Base-by-base conservation (phyloP, 345 rosid genomes). In the Salix exigua region DNA sequence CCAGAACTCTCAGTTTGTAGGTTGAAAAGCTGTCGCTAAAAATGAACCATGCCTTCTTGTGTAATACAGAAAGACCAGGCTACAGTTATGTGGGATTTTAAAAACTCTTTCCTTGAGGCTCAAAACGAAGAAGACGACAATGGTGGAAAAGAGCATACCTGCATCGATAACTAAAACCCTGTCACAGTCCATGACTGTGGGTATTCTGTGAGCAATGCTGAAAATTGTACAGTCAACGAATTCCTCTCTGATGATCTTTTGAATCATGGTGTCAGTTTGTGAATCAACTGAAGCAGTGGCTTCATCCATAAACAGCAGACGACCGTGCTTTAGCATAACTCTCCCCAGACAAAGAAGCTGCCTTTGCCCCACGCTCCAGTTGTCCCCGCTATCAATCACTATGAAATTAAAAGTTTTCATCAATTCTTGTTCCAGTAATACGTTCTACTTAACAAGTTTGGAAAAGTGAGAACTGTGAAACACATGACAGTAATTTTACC, bases 331-430 rank as follows among this genome's bases (percentile, higher is more conserved):
- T 66, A 95, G 85, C 97, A 93, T 88, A 4, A 95, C 97, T 73
- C 99, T 88, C 8, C 94, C 99, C 72, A 95, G 77, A 78, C 99
- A 95, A 0, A 95, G 86, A 73, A 95, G 97, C 76, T 95, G 99
- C 76, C 98, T 91, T 77, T 93, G 99, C 62, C 99, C 99, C 79
- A 95, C 96, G 61, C 99, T 95, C 99, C 98, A 95, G 78, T 95
- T 95, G 63, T 95, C 99, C 1, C 99, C 98, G 76, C 79, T 89
- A 73, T 95, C 99, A n/a, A 77, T 92, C 87, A 95, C 99, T 95
- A 71, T n/a, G 58, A 70, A 62, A 17, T 55, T 31, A 46, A 38
- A n/a, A 9, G 42, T 13, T 31, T 55, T 33, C 46, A 17, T 51
- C 35, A 50, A 37, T 18, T 75, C 35, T 18, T 38, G 35, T 31